phyloP scores from a whole-genome alignment of 441 rosid genomes.

The Erysimum cheiri region DNA sequence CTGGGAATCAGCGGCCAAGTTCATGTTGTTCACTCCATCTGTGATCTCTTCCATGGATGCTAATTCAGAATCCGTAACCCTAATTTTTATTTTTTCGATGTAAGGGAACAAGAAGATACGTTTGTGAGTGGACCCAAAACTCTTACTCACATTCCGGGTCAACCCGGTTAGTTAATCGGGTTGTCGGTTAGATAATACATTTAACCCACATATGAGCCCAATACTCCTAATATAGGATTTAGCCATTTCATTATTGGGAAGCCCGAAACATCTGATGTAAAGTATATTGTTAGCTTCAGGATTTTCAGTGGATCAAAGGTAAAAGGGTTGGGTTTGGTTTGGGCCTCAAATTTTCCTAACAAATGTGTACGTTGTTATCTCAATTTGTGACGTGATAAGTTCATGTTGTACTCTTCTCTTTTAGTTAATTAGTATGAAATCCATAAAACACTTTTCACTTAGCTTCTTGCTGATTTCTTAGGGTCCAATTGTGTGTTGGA shows the following conservation, averaged over 20 bases:
- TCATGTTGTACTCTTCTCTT: too few species aligned
- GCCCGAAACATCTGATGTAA: neutral
- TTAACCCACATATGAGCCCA: too few species aligned
- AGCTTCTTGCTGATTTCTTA: too few species aligned
- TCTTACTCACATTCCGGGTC: slow-evolving; percentile 26
- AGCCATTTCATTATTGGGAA: neutral
- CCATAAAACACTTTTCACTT: neutral
- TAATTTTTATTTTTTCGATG: slow-evolving; percentile 7
- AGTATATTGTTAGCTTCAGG: neutral
- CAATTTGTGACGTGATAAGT: too few species aligned
- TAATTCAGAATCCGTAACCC: slow-evolving; percentile 39
- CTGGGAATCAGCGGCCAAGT: slow-evolving; percentile 50
- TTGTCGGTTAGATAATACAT: neutral
- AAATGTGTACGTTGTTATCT: neutral
- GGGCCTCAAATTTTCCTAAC: neutral
- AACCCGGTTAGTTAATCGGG: slow-evolving; percentile 24
- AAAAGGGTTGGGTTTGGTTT: neutral
- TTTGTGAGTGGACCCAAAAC: neutral
- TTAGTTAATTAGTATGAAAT: neutral
- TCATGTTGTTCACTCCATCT: slow-evolving; percentile 68
- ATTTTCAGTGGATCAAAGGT: neutral
- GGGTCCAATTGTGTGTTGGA: too few species aligned
- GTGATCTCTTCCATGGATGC: slow-evolving; percentile 73
- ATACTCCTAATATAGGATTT: too few species aligned
- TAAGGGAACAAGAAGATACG: neutral